A percentile compares a stretch with the other conserved stretches of the same genome.
Evolutionary conservation across 1,284 basidiomycete genomes (phyloP).

Genomic region (Coniophora puteana): DNA sequence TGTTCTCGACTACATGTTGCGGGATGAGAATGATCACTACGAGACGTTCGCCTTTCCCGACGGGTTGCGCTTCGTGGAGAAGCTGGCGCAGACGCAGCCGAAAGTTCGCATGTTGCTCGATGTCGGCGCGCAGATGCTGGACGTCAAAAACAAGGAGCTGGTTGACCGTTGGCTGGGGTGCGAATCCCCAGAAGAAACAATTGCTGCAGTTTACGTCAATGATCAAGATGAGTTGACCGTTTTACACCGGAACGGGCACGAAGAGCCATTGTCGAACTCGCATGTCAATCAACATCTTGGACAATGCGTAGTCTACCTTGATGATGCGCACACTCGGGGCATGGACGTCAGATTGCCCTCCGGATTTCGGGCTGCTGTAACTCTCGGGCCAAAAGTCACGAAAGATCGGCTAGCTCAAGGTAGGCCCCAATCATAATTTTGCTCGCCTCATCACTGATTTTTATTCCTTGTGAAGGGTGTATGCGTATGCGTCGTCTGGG

Average conservation of each 20-base stretch:
- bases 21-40: constrained; percentile 24
- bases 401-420: constrained; percentile 55
- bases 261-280: constrained; percentile 34
- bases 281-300: constrained; percentile 38
- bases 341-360: constrained; percentile 29
- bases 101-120: constrained; percentile 27
- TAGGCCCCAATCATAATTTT: too few relatives aligned
- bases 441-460: too few relatives aligned
- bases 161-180: constrained; percentile 24
- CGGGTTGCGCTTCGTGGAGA: constrained; percentile 13
- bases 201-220: constrained; percentile 4
- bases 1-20: constrained; percentile 26
- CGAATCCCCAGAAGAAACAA: not conserved
- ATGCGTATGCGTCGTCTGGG: constrained; percentile 52
- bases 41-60: not conserved
- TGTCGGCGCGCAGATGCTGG: constrained; percentile 32
- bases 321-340: constrained; percentile 44
- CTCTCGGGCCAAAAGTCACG: constrained; percentile 48
- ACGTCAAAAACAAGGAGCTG: constrained; percentile 23
- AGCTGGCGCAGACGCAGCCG: constrained; percentile 14
- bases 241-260: not conserved
- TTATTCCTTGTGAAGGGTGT: too few relatives aligned
- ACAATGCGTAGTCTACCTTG: constrained; percentile 48
- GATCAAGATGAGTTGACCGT: constrained; percentile 7
- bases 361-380: constrained; percentile 44